Base-by-base conservation (phyloP, 176 grass and related monocot species). In the Typha latifolia region DNA sequence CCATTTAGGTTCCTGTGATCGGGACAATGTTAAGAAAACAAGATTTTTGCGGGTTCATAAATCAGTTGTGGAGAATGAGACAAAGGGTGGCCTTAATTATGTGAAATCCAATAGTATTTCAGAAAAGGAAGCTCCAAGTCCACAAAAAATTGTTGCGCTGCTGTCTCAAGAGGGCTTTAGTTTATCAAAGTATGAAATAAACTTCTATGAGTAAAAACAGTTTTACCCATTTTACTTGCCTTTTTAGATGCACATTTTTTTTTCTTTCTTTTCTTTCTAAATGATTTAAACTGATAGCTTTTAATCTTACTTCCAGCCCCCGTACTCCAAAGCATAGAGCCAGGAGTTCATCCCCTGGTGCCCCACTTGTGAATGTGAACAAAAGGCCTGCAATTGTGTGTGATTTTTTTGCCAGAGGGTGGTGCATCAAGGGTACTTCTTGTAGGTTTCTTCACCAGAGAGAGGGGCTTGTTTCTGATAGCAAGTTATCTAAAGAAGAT, bases 341-440 rank as follows among this genome's bases (percentile, higher is more conserved):
- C 63, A 73, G 59, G 73, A 76, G 78, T 48, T 79, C 74, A 61
- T 83, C 88, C 69, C 81, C 67, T 72, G 66, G 64, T 69, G 71
- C 66, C 61, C 16, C 63, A 70, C 43, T 47, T 69, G 51, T 49
- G 68, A 79, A 63, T 34, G 49, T 57, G 50, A 62, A 29, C 47
- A 84, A 64, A 70, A 69, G 23, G 13, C 67, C 61, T 66, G 67
- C 47, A 66, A 49, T 32, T 77, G 51, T 77, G 74, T 90, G 88
- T 47, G 68, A 62, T 64, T 82, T 74, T 49, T 81, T 79, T 37
- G 29, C 34, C 51, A 73, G 77, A 84, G 84, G 81, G 14, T 57
- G 68, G 68, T 87, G 84, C 74, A 76, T 76, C 12, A 91, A 67
- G 62, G 84, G 88, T 59, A 84, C 74, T 14, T 73, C 37, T 52